Percentiles rank a stretch among this genome's conserved stretches.
Conservation (phyloP, 441 rosid genomes). For the Populus hybrid region DNA sequence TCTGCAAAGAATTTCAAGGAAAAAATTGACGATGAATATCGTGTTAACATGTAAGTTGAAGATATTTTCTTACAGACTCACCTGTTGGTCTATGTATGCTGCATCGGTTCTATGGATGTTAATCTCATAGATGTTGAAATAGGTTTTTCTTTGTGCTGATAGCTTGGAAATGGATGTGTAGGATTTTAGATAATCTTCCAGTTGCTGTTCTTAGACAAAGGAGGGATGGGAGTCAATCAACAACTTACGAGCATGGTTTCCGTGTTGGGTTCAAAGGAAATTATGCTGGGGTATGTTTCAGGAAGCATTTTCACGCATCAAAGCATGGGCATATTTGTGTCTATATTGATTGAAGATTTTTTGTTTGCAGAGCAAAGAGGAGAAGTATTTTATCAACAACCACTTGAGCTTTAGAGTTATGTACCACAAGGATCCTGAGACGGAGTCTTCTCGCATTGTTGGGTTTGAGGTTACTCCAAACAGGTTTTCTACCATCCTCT, state of each 20-base stretch:
- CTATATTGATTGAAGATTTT: background rate
- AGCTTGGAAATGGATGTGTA: slow-evolving; percentile 32
- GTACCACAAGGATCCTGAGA: slow-evolving; percentile 77
- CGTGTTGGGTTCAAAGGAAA: slow-evolving; percentile 96
- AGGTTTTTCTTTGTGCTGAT: slow-evolving; percentile 5
- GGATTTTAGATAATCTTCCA: slow-evolving; percentile 97
- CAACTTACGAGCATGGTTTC: slow-evolving; percentile 86
- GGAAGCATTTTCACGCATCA: slow-evolving; percentile 10
- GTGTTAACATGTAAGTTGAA: slow-evolving; percentile 78
- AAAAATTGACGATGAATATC: slow-evolving; percentile 89
- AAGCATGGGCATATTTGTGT: background rate
- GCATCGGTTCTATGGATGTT: background rate
- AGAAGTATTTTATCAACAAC: slow-evolving; percentile 85
- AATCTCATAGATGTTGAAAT: background rate
- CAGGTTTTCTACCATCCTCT: slow-evolving; percentile 46
- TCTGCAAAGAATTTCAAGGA: slow-evolving; percentile 85
- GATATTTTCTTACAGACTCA: background rate
- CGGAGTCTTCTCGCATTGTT: slow-evolving; percentile 85
- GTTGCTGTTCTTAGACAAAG: slow-evolving; percentile 91
- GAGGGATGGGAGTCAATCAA: slow-evolving; percentile 78
- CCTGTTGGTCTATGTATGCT: background rate
- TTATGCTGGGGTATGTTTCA: slow-evolving; percentile 72
- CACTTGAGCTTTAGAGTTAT: slow-evolving; percentile 93
- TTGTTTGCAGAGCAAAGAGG: slow-evolving; percentile 84
- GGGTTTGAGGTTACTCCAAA: slow-evolving; percentile 91